Conservation (phyloP, 1,139 yeast genomes). For the Tardiomyces blankii region DNA sequence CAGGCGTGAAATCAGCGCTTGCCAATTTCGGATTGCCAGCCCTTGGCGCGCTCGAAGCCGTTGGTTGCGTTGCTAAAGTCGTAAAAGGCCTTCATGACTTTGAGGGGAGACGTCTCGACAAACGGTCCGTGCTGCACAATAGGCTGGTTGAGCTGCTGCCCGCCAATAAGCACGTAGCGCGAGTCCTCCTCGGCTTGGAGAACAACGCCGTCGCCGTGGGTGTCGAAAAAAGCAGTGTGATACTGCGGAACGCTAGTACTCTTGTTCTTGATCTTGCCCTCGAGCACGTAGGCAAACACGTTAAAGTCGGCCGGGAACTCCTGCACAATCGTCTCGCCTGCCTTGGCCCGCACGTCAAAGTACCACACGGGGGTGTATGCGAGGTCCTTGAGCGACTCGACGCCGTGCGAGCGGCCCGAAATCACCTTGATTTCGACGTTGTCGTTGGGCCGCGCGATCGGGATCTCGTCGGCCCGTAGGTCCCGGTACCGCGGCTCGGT, state of each 20-base stretch:
- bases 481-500: conserved; percentile 70
- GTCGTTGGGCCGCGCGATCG: conserved; percentile 56
- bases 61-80: conserved; percentile 60
- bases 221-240: conserved; percentile 36
- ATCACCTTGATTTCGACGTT: conserved; percentile 62
- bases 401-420: conserved; percentile 68
- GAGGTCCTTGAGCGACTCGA: conserved; percentile 59
- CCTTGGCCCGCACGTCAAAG: conserved; percentile 39
- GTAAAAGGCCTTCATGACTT: conserved; percentile 54
- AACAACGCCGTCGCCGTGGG: conserved; percentile 16
- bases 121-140: conserved; percentile 88
- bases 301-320: conserved; percentile 53
- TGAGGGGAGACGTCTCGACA: conserved; percentile 55
- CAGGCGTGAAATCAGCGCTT: neutral
- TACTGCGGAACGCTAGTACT: conserved; percentile 29
- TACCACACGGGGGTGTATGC: conserved; percentile 80
- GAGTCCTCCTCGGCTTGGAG: conserved; percentile 24
- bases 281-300: conserved; percentile 58
- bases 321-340: conserved; percentile 62
- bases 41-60: conserved; percentile 62
- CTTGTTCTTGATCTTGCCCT: conserved; percentile 44
- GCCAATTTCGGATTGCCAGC: conserved; percentile 48
- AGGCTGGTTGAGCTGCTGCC: conserved; percentile 64
- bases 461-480: conserved; percentile 60
- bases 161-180: conserved; percentile 64